Evolutionary conservation across 2,329 filamentous ascomycete genomes (phyloP).

Genomic region (Exophiala bonariae): DNA sequence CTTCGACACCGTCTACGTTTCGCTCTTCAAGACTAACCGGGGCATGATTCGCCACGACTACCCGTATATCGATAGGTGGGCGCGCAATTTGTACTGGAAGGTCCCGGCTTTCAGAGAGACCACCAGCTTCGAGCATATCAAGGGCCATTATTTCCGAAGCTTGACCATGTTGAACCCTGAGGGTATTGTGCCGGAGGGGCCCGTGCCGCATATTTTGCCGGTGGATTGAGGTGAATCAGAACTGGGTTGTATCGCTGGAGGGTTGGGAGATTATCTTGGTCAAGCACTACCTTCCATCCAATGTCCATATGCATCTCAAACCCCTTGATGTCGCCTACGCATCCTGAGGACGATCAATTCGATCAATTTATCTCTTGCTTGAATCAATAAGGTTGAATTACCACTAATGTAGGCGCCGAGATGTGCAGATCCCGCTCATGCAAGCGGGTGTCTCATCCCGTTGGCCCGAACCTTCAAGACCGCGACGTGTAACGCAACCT

Average conservation of each 20-base stretch:
- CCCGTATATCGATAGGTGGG: constrained; percentile 46
- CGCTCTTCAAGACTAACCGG: constrained; percentile 74
- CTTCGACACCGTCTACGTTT: constrained; percentile 72
- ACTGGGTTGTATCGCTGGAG: neutral
- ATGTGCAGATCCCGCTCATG: too few species aligned
- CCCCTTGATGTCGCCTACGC: too few species aligned
- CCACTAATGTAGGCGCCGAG: too few species aligned
- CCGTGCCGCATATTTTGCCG: constrained; percentile 17
- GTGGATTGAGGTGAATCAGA: neutral
- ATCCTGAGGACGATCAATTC: too few species aligned
- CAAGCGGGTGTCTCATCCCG: too few species aligned
- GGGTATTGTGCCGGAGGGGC: constrained; percentile 20
- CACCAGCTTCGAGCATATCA: constrained; percentile 39
- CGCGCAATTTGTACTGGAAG: constrained; percentile 46
- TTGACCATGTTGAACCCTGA: constrained; percentile 11
- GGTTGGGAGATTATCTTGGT: neutral
- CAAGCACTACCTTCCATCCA: neutral
- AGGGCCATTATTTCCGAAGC: constrained; percentile 17
- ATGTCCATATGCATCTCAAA: too few species aligned
- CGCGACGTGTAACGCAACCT: too few species aligned
- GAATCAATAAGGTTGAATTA: too few species aligned
- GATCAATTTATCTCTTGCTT: too few species aligned
- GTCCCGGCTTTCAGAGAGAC: constrained; percentile 43
- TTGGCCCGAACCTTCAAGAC: too few species aligned
- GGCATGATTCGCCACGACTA: constrained; percentile 64